These are phyloP conservation scores for Grosmannia huntii DNA, from an alignment of 2,329 filamentous ascomycete genomes.

Conservation along the genomic window DNA sequence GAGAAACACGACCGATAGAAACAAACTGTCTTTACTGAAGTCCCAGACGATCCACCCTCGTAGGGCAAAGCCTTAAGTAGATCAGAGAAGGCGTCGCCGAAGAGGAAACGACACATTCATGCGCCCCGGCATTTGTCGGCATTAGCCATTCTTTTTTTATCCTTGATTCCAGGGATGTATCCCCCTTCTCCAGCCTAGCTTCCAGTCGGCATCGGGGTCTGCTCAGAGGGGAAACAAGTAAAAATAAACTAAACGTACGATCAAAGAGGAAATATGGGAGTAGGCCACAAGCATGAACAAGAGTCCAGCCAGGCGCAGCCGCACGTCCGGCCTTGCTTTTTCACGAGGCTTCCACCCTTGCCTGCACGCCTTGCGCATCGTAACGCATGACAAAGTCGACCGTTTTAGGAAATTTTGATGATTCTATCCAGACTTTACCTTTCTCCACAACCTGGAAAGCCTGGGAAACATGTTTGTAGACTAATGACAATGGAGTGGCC, in stretches of 20 bases:
- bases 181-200: too few relatives aligned
- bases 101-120: too few relatives aligned
- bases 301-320: not conserved
- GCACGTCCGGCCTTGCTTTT: not conserved
- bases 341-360: not conserved
- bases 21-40: not conserved
- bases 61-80: too few relatives aligned
- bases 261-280: not conserved
- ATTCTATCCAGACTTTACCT: not conserved
- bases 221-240: not conserved
- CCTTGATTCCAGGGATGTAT: too few relatives aligned
- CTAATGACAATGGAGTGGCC: too few relatives aligned
- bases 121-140: too few relatives aligned
- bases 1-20: not conserved
- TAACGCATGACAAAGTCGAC: not conserved
- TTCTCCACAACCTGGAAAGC: too few relatives aligned
- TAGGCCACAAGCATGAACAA: too few relatives aligned
- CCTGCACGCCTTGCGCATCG: not conserved
- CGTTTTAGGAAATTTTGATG: conserved; percentile 1
- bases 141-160: too few relatives aligned
- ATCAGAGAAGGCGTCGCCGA: not conserved
- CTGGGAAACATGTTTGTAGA: too few relatives aligned
- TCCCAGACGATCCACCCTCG: not conserved
- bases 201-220: not conserved
- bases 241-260: not conserved